Base-by-base conservation (phyloP, 2,329 filamentous ascomycete species). In the Penicillium hordei region DNA sequence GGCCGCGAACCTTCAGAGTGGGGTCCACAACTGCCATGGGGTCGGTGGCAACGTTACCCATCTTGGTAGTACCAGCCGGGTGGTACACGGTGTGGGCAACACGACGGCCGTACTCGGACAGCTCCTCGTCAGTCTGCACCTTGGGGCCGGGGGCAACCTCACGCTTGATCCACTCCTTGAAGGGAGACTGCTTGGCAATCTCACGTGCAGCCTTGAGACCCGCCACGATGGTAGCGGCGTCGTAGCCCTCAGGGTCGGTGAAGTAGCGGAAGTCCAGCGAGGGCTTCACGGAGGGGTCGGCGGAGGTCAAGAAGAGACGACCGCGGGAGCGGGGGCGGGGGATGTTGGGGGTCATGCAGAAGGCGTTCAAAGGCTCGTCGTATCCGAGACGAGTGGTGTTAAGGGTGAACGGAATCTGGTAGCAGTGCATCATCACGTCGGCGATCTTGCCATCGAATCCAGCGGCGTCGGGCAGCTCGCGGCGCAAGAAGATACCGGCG, bases 381-480 rank as follows among this genome's bases (percentile, higher is more conserved):
- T 88, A 96, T 65, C 91, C 91, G 12, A 96, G 83, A 40, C 90
- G 87, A 55, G 83, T 79, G 1, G 91, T 96, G 82, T 96, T 96
- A 66, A 92, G 85, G 61, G 88, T 90, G 78, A 96, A 96, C 53
- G 91, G 91, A 65, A 96, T 95, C 78, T 96, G 92, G 81, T 96
- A 96, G 83, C 91, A 96, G 80, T 96, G 91, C 89, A 94, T 94
- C 92, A 96, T 96, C 69, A 95, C 79, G 71, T 96, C 92, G 62
- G 89, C 89, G 55, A 90, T 87, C 60, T 89, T 84, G 52, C 89
- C 89, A 66, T 95, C 91, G 61, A 79, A 78, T 56, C 84, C 84
- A 4, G 82, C 84, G 2, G 90, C 89, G 70, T 93, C 86, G 66
- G 85, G 80, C 15, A 81, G 72, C 75, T 95, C 87, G 59, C 91